phyloP scores from a whole-genome alignment of 73 alveolate genomes.

The Tetrahymena elliotti region DNA sequence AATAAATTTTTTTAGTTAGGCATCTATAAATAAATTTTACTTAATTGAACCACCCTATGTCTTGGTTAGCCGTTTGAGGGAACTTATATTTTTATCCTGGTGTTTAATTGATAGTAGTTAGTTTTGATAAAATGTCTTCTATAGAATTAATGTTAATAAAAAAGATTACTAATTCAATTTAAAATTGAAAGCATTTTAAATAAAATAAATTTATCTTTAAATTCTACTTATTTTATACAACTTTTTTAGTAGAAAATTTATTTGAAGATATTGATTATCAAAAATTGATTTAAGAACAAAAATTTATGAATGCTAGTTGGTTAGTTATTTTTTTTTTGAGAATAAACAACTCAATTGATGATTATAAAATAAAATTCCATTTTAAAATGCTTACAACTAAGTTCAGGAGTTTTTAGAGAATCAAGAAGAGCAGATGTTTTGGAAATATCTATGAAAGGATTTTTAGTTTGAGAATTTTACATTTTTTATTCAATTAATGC shows the following conservation, averaged over 20 bases:
- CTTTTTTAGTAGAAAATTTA: constrained; percentile 2
- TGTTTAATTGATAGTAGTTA: constrained; percentile 30
- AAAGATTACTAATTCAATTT: neutral
- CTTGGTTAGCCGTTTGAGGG: constrained; percentile 35
- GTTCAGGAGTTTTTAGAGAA: neutral
- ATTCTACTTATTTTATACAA: neutral
- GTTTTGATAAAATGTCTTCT: constrained; percentile 29
- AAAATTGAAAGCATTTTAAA: too few relatives aligned
- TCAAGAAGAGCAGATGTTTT: neutral
- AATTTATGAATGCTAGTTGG: too few relatives aligned
- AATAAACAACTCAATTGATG: too few relatives aligned
- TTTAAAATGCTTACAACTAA: neutral
- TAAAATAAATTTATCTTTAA: too few relatives aligned
- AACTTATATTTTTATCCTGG: constrained; percentile 32
- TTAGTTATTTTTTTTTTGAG: too few relatives aligned
- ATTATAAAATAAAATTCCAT: neutral
- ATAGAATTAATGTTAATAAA: too few relatives aligned
- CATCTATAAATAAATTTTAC: neutral
- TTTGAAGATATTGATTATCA: constrained; percentile 21
- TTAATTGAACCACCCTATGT: constrained; percentile 26
- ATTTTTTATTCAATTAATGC: constrained; percentile 18
- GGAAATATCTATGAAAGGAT: neutral
- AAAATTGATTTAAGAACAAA: constrained; percentile 23
- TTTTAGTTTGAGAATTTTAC: constrained; percentile 1
- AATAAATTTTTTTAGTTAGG: too few relatives aligned